Evolutionary conservation across 306 rosid genomes (phyloP).

Genomic region (Erythrophleum fordii): DNA sequence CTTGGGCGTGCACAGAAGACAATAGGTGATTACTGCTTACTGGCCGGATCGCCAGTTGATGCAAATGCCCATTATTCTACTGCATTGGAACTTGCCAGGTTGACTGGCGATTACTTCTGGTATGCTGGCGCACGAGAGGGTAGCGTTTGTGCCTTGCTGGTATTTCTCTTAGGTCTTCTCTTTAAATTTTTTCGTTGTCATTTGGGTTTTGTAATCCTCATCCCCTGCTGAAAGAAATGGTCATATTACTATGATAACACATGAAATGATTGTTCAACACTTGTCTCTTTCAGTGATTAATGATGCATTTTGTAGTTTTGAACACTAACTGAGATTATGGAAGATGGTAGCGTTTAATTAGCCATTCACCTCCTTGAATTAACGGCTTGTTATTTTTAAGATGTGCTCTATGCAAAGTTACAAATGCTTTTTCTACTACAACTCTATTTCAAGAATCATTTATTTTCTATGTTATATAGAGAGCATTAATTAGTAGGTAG

Average conservation of each 20-base stretch:
- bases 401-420: background rate
- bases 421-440: background rate
- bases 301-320: background rate
- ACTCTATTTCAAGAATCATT: constrained; percentile 15
- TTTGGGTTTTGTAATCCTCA: constrained; percentile 18
- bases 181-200: background rate
- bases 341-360: background rate
- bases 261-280: background rate
- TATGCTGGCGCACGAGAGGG: constrained; percentile 98
- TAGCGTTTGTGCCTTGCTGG: constrained; percentile 92
- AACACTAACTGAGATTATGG: constrained; percentile 14
- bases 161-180: constrained; percentile 36
- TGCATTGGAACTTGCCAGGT: constrained; percentile 86
- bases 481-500: background rate
- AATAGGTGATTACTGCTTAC: constrained; percentile 91
- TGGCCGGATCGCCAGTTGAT: constrained; percentile 98
- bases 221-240: background rate
- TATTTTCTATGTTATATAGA: background rate
- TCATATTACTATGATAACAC: background rate
- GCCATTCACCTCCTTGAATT: constrained; percentile 17
- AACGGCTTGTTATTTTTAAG: constrained; percentile 6
- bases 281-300: constrained; percentile 9
- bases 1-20: constrained; percentile 99
- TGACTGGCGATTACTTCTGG: constrained; percentile 95
- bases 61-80: constrained; percentile 94